Conservation (phyloP, 2,329 filamentous ascomycete genomes). For the Ceratocystis lukuohia region DNA sequence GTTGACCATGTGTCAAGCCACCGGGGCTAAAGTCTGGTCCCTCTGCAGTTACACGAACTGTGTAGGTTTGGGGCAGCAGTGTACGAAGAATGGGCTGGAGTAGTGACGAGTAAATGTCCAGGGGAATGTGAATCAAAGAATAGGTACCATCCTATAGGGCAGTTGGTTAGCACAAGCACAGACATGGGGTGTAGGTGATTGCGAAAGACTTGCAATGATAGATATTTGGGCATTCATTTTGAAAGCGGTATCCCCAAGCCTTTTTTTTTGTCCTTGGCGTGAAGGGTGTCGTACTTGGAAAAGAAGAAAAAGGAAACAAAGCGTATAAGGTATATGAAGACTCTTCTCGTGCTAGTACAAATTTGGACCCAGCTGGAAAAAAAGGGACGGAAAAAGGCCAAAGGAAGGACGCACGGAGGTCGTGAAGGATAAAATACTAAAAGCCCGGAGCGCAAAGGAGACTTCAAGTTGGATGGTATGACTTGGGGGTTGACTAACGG, state of each 20-base stretch:
- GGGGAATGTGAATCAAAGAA: constrained; percentile 79
- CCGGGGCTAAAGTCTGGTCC: constrained; percentile 20
- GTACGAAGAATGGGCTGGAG: constrained; percentile 78
- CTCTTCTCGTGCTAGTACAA: background rate
- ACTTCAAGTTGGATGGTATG: constrained; percentile 1
- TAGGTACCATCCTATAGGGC: constrained; percentile 62
- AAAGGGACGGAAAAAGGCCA: background rate
- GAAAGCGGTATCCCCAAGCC: no score
- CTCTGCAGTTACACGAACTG: constrained; percentile 27
- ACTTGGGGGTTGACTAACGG: no score
- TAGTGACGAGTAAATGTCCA: constrained; percentile 63
- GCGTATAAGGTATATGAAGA: background rate
- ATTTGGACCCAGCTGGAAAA: constrained; percentile 19
- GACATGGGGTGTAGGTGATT: background rate
- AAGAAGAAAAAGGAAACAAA: background rate
- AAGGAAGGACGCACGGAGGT: constrained; percentile 1
- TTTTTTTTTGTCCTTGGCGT: background rate
- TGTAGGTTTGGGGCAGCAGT: constrained; percentile 52
- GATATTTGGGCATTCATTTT: constrained; percentile 44
- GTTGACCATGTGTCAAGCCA: constrained; percentile 32
- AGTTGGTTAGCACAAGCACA: background rate
- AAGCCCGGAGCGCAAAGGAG: background rate
- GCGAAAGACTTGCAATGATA: constrained; percentile 37
- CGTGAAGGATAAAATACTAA: constrained; percentile 1
- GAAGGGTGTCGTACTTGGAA: background rate